Percentiles rank a stretch among this genome's conserved stretches.
These are phyloP conservation scores for Aspergillus incahuasiensis DNA, from an alignment of 495 filamentous ascomycete species.

Conservation along the genomic window DNA sequence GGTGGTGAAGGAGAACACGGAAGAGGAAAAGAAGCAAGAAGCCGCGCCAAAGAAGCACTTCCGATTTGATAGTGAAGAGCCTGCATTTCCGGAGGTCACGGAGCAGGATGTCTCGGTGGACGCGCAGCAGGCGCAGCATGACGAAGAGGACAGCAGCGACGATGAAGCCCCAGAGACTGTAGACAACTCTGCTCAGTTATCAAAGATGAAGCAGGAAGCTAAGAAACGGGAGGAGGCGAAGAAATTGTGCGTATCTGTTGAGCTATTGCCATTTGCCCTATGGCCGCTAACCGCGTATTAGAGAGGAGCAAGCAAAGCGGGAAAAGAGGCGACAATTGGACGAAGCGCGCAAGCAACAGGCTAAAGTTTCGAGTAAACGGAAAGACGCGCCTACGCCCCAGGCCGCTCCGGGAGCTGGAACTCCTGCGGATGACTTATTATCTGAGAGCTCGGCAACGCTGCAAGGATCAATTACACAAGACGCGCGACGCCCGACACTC, in stretches of 20 bases:
- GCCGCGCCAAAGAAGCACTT: slow-evolving; percentile 29
- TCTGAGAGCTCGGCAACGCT: slow-evolving; percentile 42
- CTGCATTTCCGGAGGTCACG: slow-evolving; percentile 24
- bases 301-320: slow-evolving; percentile 41
- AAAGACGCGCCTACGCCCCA: slow-evolving; percentile 17
- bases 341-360: slow-evolving; percentile 44
- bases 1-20: slow-evolving; percentile 12
- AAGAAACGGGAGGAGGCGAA: slow-evolving; percentile 35
- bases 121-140: slow-evolving; percentile 23
- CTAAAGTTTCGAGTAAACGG: slow-evolving; percentile 35
- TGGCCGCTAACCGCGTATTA: slow-evolving; percentile 22
- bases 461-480: slow-evolving; percentile 38
- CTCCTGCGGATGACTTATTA: slow-evolving; percentile 28
- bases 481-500: slow-evolving; percentile 34
- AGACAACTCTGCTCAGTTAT: slow-evolving; percentile 39
- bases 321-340: slow-evolving; percentile 48
- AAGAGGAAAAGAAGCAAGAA: slow-evolving; percentile 16
- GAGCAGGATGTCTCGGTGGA: slow-evolving; percentile 21
- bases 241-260: slow-evolving; percentile 31
- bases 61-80: slow-evolving; percentile 45
- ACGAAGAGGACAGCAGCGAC: slow-evolving; percentile 29
- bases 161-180: slow-evolving; percentile 51
- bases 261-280: background rate
- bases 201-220: slow-evolving; percentile 38
- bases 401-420: background rate